Evolutionary conservation across 2,329 filamentous ascomycete genomes (phyloP), one percentile per base, ranked within the genome.

Genomic region (Xylaria digitata): DNA sequence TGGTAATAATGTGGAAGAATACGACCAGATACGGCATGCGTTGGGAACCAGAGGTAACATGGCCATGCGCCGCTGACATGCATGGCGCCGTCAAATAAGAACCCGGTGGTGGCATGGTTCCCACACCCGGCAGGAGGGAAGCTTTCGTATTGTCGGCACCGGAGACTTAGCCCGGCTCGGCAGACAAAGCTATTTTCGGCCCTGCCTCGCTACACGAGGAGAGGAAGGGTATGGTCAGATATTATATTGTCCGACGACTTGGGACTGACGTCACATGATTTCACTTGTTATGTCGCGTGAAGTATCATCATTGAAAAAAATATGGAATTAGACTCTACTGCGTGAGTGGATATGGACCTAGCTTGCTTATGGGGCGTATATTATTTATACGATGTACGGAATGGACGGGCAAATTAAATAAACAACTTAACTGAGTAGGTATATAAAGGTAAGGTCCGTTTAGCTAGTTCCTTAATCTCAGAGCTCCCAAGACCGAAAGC

Each of bases 81-180:
- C 63, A 46, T 50, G 50, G 32, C 13, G 7, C 32, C 30, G 42
- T 40, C 42, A 32, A 42, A 37, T 26, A 15, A 26, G 30, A 15
- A 34, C 30, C 61, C 45, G 11, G 19, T 43, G 13, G 26, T 40
- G n/a, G 23, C 7, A 37, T 40, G n/a, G 23, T 30, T n/a, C 45
- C 40, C 30, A 48, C 17, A 26, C 21, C 34, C 34, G 32, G 61
- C 15, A 26, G 37, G n/a, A 26, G 26, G 13, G 15, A 34, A 21
- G 11, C 4, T 32, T 43, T 63, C 53, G 61, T 63, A 63, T 63
- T 49, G 26, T 46, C 46, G 45, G 61, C 52, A 3, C 32, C 30
- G 43, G 55, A 40, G n/a, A 30, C 37, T 34, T 40, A 26, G 48
- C 54, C 37, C 62, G 54, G 55, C 48, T 65, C 46, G 55, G 56